Conservation (phyloP, 768 basidiomycete species). For the Lactifluus pinguis region DNA sequence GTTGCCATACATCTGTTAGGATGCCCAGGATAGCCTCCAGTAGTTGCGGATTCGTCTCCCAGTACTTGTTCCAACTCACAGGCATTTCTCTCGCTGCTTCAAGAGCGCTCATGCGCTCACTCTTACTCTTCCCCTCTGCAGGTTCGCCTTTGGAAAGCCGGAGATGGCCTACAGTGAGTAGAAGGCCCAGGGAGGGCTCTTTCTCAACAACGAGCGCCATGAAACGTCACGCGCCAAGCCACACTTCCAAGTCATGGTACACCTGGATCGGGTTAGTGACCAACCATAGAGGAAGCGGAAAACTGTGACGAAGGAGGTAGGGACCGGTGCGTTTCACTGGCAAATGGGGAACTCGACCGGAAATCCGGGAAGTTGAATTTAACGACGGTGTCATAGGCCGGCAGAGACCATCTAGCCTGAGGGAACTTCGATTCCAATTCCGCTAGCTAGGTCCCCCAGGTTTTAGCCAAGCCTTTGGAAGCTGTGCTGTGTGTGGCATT, state of each 20-base stretch:
- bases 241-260: slow-evolving; percentile 66
- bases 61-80: slow-evolving; percentile 60
- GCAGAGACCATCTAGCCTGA: no score
- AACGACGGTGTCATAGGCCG: no score
- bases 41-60: slow-evolving; percentile 72
- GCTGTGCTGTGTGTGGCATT: no score
- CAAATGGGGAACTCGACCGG: no score
- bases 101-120: slow-evolving; percentile 47
- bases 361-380: no score
- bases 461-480: no score
- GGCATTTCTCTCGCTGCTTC: slow-evolving; percentile 59
- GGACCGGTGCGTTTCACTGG: slow-evolving; percentile 28
- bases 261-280: slow-evolving; percentile 72
- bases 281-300: slow-evolving; percentile 63
- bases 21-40: no score
- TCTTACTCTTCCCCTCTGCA: slow-evolving; percentile 23
- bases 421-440: no score
- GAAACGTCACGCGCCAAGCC: slow-evolving; percentile 76
- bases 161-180: slow-evolving; percentile 72
- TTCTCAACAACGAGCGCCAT: slow-evolving; percentile 73
- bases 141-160: slow-evolving; percentile 39
- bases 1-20: no score
- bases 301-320: slow-evolving; percentile 54
- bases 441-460: no score
- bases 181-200: slow-evolving; percentile 74